Base-by-base conservation (phyloP, 2,329 filamentous ascomycete genomes). In the Akanthomyces lecanii region DNA sequence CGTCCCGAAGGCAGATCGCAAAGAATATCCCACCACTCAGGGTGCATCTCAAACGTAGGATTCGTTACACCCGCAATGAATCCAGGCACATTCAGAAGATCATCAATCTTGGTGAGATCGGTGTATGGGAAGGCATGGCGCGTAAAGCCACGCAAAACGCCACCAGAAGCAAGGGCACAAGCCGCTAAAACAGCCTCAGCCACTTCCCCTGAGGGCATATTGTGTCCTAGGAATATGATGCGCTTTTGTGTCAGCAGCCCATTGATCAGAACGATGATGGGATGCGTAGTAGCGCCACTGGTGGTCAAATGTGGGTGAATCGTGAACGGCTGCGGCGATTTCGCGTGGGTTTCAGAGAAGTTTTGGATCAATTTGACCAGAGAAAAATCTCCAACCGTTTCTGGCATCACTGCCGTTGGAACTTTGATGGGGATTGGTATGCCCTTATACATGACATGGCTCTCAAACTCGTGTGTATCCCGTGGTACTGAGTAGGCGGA, bases 11-110 rank as follows among this genome's bases (percentile, higher is more conserved):
- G 90, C 48, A 99, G 81, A 75, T 99, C 95, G 75, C 95, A 99
- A 14, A 99, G 82, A 11, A 99, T 78, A 75, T 99, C 95, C 95
- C 95, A 99, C 95, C 95, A 99, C 73, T 97, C 93, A 0, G 90
- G 91, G 71, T 98, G 94, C 71, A 92, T 87, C 65, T 94, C 92
- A 73, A 99, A 99, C 0, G 92, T 94, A 6, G 95, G 95, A 72
- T 99, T 99, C 1, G 94, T 99, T 47, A 99, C 95, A 63, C 95
- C 95, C 3, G 95, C 95, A 69, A 99, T 97, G 76, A 99, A 99
- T 2, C 95, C 95, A 7, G 95, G 94, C 0, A 99, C 95, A 70
- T 96, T 94, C 54, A 99, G 83, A 12, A 99, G 83, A 73, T 98
- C 95, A 68, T 99, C 95, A 64, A 99, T 93, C 77, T 99, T 99